phyloP scores from a whole-genome alignment of 345 rosid genomes.

The Laguncularia racemosa region DNA sequence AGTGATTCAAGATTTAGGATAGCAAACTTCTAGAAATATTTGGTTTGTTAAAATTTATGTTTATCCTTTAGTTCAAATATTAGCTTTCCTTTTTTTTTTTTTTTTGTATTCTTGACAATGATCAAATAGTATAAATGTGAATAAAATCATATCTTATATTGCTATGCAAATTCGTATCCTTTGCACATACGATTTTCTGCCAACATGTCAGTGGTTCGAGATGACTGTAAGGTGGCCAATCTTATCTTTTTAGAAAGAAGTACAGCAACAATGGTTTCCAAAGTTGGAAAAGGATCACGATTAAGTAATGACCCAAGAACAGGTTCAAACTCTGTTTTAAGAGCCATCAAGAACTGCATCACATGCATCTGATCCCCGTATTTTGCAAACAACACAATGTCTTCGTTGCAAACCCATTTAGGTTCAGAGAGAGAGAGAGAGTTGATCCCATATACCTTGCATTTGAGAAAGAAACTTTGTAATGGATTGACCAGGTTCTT shows the following conservation, averaged over 20 bases:
- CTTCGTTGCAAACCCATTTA: not conserved
- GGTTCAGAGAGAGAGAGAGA: not conserved
- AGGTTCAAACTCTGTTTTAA: not conserved
- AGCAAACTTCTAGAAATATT: no score
- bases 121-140: no score
- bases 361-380: not conserved
- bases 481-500: no score
- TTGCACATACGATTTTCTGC: no score
- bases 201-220: not conserved
- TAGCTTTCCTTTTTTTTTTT: no score
- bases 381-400: not conserved
- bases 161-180: no score
- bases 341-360: not conserved
- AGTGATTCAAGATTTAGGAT: no score
- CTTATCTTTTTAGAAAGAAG: not conserved
- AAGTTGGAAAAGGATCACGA: not conserved
- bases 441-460: not conserved
- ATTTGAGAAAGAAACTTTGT: not conserved
- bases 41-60: no score
- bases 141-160: no score
- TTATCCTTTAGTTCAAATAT: no score
- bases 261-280: not conserved
- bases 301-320: not conserved
- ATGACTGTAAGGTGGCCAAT: not conserved
- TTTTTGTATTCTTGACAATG: no score